Percentiles rank a stretch among this genome's conserved stretches.
These are phyloP conservation scores for Neonectria punicea DNA, from an alignment of 2,329 filamentous ascomycete species.

Conservation along the genomic window DNA sequence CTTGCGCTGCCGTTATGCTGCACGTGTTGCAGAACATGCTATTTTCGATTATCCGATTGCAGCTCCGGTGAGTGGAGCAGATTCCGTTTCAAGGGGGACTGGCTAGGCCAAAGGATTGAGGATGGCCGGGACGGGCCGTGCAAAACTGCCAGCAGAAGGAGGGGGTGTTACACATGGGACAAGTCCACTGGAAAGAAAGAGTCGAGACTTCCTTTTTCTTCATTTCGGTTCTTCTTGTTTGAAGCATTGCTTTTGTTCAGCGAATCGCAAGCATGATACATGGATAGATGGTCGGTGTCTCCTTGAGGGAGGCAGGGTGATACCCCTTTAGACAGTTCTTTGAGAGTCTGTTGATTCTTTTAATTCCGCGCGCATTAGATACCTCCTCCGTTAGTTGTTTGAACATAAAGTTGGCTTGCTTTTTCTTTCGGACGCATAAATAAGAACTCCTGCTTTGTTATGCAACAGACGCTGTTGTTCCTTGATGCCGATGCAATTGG, in stretches of 20 bases:
- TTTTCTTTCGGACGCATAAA: not conserved
- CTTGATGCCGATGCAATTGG: not conserved
- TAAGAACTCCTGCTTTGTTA: conserved; percentile 1
- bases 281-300: conserved; percentile 27
- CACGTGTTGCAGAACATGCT: conserved; percentile 79
- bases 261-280: conserved; percentile 27
- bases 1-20: conserved; percentile 72
- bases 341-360: conserved; percentile 25
- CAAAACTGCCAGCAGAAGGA: conserved; percentile 23
- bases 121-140: conserved; percentile 41
- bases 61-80: conserved; percentile 57
- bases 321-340: conserved; percentile 40
- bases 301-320: conserved; percentile 26
- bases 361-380: conserved; percentile 19
- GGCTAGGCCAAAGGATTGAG: conserved; percentile 13
- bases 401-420: conserved; percentile 15
- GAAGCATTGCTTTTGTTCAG: conserved; percentile 19
- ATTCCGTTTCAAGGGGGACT: conserved; percentile 11
- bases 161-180: conserved; percentile 13
- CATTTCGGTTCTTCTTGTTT: conserved; percentile 19
- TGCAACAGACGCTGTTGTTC: not conserved
- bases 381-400: conserved; percentile 17
- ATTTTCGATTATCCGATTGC: conserved; percentile 74
- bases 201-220: conserved; percentile 10
- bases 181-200: conserved; percentile 10